phyloP scores from a whole-genome alignment of 2,329 filamentous ascomycete species.

The Xylaria sp. region DNA sequence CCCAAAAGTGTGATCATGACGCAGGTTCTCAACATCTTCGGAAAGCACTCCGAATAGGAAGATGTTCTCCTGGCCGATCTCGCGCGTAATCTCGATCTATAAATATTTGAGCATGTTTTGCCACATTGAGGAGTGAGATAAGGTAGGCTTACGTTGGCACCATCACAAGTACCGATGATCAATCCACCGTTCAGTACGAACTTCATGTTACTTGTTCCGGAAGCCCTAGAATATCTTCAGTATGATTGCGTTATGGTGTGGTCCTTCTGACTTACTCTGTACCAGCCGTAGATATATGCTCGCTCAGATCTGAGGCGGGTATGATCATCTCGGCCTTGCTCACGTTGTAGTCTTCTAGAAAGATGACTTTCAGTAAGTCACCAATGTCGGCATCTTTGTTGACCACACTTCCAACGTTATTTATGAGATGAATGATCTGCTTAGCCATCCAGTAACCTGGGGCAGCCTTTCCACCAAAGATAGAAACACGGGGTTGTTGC shows the following conservation, averaged over 20 bases:
- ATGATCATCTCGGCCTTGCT: slow-evolving; percentile 98
- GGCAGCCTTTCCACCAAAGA: slow-evolving; percentile 97
- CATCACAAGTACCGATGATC: slow-evolving; percentile 97
- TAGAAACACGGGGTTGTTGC: slow-evolving; percentile 85
- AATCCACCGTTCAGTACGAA: slow-evolving; percentile 97
- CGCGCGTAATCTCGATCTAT: slow-evolving; percentile 93
- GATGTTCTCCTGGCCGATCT: slow-evolving; percentile 96
- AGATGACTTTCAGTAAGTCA: slow-evolving; percentile 95
- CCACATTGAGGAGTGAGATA: slow-evolving; percentile 53
- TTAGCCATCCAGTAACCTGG: slow-evolving; percentile 99
- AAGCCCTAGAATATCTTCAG: slow-evolving; percentile 57
- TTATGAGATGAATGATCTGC: slow-evolving; percentile 97
- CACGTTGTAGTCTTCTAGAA: slow-evolving; percentile 98
- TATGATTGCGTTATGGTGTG: slow-evolving; percentile 10
- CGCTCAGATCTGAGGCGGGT: slow-evolving; percentile 94
- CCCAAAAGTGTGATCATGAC: slow-evolving; percentile 88
- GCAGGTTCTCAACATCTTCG: slow-evolving; percentile 96
- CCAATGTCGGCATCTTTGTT: slow-evolving; percentile 94
- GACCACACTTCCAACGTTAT: slow-evolving; percentile 87
- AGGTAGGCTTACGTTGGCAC: slow-evolving; percentile 81
- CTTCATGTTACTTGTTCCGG: slow-evolving; percentile 98
- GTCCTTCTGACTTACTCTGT: slow-evolving; percentile 71
- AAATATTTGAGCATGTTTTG: slow-evolving; percentile 28
- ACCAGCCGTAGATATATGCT: slow-evolving; percentile 97
- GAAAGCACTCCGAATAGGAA: slow-evolving; percentile 97